phyloP scores from a whole-genome alignment of 2,329 filamentous ascomycete genomes.

The Colletotrichum sp. region DNA sequence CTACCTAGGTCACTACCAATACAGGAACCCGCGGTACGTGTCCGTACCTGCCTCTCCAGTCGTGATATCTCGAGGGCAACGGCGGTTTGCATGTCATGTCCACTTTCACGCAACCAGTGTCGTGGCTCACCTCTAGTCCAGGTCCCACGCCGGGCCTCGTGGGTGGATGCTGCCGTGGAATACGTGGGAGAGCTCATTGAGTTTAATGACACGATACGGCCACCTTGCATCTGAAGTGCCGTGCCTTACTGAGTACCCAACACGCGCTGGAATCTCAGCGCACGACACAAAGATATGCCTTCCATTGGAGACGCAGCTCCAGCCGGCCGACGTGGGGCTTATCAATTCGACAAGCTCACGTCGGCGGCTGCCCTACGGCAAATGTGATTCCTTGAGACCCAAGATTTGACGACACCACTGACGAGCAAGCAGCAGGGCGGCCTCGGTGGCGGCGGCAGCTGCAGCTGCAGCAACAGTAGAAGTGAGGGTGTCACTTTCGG shows the following conservation, averaged over 20 bases:
- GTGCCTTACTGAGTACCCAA: not conserved
- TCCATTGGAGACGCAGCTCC: not conserved
- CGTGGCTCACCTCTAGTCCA: not conserved
- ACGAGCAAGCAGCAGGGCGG: not conserved
- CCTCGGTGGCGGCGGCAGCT: not conserved
- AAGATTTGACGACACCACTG: not conserved
- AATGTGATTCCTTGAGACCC: not conserved
- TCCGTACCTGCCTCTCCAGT: not conserved
- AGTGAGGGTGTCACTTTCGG: not conserved
- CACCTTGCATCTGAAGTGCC: not conserved
- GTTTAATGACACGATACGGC: not conserved
- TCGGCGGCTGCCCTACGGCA: not conserved
- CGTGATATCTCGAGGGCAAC: conserved; percentile 7
- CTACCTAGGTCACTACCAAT: not conserved
- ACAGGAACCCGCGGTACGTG: conserved; percentile 2
- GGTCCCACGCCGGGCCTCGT: not conserved
- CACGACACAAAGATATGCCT: not conserved
- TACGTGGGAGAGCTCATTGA: not conserved
- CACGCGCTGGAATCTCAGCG: not conserved
- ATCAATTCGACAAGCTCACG: not conserved
- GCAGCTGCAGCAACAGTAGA: not conserved
- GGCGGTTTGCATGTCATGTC: not conserved
- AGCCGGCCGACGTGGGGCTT: not conserved
- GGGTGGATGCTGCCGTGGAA: not conserved
- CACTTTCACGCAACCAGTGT: not conserved